Evolutionary conservation across 148 eudicot species (phyloP).

Genomic region (Chenopodium formosanum): DNA sequence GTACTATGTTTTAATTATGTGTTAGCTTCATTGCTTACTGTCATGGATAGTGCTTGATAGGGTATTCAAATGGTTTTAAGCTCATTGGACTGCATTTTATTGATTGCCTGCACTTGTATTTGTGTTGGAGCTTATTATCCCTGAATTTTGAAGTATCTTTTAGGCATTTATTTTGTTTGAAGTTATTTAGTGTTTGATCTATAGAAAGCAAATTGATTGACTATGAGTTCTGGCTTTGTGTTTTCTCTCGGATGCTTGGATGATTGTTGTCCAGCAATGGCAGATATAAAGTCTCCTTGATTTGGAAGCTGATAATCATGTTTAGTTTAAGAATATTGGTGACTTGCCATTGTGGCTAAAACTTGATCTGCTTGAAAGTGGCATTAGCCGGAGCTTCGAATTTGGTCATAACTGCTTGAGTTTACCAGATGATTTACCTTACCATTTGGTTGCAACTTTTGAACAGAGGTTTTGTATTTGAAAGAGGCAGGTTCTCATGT

Average conservation of each 20-base stretch:
- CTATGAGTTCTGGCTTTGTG: neutral
- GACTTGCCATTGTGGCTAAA: neutral
- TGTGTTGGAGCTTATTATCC: neutral
- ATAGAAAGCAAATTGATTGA: neutral
- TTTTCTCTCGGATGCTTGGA: neutral
- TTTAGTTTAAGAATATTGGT: neutral
- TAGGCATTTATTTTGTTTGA: no score
- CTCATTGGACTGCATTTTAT: neutral
- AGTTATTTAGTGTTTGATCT: neutral
- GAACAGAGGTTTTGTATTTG: neutral
- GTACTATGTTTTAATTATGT: constrained; percentile 1
- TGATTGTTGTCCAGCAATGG: neutral
- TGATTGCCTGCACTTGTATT: neutral
- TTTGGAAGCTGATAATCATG: neutral
- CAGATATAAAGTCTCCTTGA: neutral
- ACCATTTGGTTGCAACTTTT: neutral
- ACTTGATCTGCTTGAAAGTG: neutral
- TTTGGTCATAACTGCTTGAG: no score
- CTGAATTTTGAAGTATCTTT: no score
- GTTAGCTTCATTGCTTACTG: neutral
- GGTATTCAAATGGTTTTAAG: neutral
- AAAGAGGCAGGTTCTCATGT: neutral
- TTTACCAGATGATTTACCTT: no score
- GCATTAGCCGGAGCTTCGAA: neutral
- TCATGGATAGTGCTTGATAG: neutral